Percentiles rank a stretch among this genome's conserved stretches.
Evolutionary conservation across 2,329 filamentous ascomycete genomes (phyloP).

Genomic region (Colletotrichum costaricense): DNA sequence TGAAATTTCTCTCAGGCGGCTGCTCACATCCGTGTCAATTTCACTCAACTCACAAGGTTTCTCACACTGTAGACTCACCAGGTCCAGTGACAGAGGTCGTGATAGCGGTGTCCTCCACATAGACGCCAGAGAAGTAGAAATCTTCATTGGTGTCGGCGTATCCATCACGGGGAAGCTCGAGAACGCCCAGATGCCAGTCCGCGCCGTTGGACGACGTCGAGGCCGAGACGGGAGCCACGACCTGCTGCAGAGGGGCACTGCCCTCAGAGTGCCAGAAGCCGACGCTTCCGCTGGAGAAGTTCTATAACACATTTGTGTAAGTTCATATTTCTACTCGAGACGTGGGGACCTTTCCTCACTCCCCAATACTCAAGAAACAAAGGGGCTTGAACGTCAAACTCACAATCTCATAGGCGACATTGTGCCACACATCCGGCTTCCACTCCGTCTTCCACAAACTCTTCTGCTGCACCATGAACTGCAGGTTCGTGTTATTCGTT

Average conservation of each 20-base stretch:
- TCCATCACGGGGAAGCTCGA: constrained; percentile 70
- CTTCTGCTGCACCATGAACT: constrained; percentile 72
- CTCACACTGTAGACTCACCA: not conserved
- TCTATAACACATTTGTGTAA: constrained; percentile 38
- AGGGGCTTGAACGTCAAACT: constrained; percentile 31
- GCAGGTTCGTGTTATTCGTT: constrained; percentile 63
- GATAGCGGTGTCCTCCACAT: constrained; percentile 64
- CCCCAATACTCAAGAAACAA: not conserved
- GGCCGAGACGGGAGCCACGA: constrained; percentile 69
- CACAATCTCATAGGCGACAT: constrained; percentile 78
- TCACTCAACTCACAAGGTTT: no score
- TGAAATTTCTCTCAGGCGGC: not conserved
- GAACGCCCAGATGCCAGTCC: constrained; percentile 79
- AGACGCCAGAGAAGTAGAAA: constrained; percentile 79
- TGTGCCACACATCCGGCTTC: constrained; percentile 76
- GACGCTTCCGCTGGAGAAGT: constrained; percentile 72
- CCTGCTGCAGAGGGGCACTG: constrained; percentile 64
- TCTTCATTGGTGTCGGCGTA: constrained; percentile 69
- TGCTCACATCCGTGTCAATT: not conserved
- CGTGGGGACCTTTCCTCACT: no score
- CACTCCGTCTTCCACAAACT: constrained; percentile 73
- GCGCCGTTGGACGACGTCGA: constrained; percentile 74
- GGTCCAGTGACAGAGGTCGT: constrained; percentile 47
- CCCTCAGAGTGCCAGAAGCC: constrained; percentile 79
- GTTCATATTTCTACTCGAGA: not conserved